Conservation (phyloP, 2,329 filamentous ascomycete species). For the Leptographium flavum region DNA sequence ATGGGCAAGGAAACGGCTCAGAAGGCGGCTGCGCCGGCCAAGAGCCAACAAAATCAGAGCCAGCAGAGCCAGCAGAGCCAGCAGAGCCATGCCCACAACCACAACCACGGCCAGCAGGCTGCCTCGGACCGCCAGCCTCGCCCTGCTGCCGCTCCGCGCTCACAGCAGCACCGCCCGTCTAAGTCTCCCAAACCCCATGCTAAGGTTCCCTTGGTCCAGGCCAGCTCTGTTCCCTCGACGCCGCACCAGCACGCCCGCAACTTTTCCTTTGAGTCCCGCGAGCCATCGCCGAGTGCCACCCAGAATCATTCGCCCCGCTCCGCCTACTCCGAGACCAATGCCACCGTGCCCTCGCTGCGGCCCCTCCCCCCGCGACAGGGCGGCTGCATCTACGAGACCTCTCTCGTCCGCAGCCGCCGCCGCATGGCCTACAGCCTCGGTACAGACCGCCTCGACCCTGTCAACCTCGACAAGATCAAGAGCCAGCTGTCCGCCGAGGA, state of each 20-base stretch:
- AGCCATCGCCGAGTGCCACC: constrained; percentile 64
- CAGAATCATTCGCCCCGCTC: constrained; percentile 79
- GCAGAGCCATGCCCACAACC: constrained; percentile 1
- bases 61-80: background rate
- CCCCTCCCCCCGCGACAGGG: constrained; percentile 44
- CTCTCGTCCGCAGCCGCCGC: constrained; percentile 64
- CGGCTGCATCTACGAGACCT: constrained; percentile 80
- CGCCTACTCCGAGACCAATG: constrained; percentile 77
- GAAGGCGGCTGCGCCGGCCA: constrained; percentile 32
- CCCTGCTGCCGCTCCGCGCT: constrained; percentile 1
- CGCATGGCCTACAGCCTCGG: constrained; percentile 87
- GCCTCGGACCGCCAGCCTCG: constrained; percentile 4
- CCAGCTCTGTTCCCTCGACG: constrained; percentile 84
- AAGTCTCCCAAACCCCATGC: constrained; percentile 14
- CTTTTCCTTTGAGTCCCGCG: constrained; percentile 62
- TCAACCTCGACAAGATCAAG: constrained; percentile 59
- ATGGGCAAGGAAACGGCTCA: constrained; percentile 33
- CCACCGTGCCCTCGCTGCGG: constrained; percentile 53
- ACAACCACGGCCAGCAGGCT: background rate
- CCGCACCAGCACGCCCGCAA: constrained; percentile 79
- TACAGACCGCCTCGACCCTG: constrained; percentile 59
- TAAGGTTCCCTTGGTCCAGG: constrained; percentile 34
- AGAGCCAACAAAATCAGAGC: constrained; percentile 6
- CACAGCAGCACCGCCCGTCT: constrained; percentile 15
- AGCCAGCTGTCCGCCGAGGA: constrained; percentile 56